Base-by-base conservation (phyloP, 805 yeast species). In the Saccharomycopsis fodiens region DNA sequence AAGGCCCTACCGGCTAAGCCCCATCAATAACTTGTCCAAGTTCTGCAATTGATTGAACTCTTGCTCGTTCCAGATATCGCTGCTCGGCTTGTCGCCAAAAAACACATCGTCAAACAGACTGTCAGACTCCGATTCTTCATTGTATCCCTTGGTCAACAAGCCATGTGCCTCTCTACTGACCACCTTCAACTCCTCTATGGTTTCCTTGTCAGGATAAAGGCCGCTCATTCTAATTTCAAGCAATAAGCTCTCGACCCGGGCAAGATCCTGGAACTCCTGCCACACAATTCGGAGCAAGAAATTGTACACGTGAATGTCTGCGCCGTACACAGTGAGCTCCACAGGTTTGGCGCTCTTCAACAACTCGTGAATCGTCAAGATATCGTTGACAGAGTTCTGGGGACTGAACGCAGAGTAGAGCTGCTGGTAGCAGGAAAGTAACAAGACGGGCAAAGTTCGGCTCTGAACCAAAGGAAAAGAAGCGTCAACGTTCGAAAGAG, bases 271-370 rank as follows among this genome's bases (percentile, higher is more conserved):
- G 22, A n/a, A 44, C 20, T 37, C 40, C 7, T 40, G 22, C 53
- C 53, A 50, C 17, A 15, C 29, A 3, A 22, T 27, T 15, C 37
- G 23, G 10, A 50, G 34, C 36, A 50, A 39, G 23, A 50, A 44
- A 39, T 50, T 47, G 38, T 35, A 50, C 8, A 46, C 23, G 4
- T 46, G 43, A 22, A 46, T 50, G 30, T 46, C 35, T 15, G 38
- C 35, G 3, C 50, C 52, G 22, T 42, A 42, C 13, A 39, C 30
- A 16, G 41, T 37, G 12, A 39, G 8, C 8, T 48, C 48, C 4
- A 44, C 12, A 4, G 20, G 39, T 15, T 22, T 16, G 7, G 19
- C 27, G 20, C 44, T 20, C 32, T 44, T 47, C 13, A 44, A 8
- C 3, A 12, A 19, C 1, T 47, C 27, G 25, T 35, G 36, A 6